Base-by-base conservation (phyloP, 257 asterid species). In the Craterostigma plantagineum region DNA sequence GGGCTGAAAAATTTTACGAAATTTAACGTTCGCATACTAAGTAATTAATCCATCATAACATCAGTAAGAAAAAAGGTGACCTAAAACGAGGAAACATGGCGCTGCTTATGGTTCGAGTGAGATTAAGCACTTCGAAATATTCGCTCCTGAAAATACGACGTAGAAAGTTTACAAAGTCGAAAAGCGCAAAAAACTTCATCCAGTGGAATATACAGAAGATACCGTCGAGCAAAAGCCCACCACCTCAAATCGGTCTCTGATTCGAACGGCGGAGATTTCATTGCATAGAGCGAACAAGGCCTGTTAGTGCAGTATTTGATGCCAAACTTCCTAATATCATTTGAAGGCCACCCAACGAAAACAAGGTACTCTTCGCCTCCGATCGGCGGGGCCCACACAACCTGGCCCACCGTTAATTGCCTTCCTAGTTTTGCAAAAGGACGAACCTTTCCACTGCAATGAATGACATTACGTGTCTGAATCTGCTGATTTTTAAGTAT, bases 271-370 rank as follows among this genome's bases (percentile, higher is more conserved):
- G 93, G 90, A 38, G 80, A 71, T 71, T 53, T 53, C 61, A 79
- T 79, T 16, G 90, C 82, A 66, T 86, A 81, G 54, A 86, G 68
- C 8, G 87, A 77, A 53, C 97, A 86, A 13, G 82, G 80, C 76
- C 97, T 69, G 42, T 86, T 86, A 36, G 62, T 73, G 76, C 93
- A 81, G 63, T 69, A 71, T 57, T 57, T 78, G 59, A 86, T 86
- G 35, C 94, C 94, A 39, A 86, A 65, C 63, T 81, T 86, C 61
- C 97, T 72, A 55, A 51, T 50, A 65, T 68, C 73, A 23, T 23
- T 23, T 13, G 93, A 81, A 50, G 87, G 82, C 97, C 97, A 86
- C 58, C 93, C 95, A 33, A 81, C 90, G 51, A 81, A 81, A 42
- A 81, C 69, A 38, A 86, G 79, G 67, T 71, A 63, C 18, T 63